phyloP scores from a whole-genome alignment of 2,329 filamentous ascomycete species.

The Paecilomyces sp. region DNA sequence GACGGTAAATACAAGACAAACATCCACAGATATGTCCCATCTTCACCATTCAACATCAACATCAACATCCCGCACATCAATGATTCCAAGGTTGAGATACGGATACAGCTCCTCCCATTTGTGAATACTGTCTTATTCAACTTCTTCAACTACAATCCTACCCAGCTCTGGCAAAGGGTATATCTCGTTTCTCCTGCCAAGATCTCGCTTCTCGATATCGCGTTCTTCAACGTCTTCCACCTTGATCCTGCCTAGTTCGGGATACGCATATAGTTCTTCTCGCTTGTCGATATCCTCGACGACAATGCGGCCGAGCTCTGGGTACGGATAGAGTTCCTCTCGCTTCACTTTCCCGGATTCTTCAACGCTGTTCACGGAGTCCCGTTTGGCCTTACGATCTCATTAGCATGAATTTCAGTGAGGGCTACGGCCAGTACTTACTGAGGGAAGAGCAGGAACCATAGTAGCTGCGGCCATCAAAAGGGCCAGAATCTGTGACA shows the following conservation, averaged over 20 bases:
- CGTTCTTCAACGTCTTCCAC: not conserved
- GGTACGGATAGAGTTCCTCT: conserved; percentile 2
- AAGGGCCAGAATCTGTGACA: not conserved
- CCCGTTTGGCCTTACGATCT: not conserved
- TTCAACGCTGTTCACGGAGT: not conserved
- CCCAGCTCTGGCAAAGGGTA: no score
- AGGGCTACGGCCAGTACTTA: not conserved
- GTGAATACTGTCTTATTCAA: not conserved
- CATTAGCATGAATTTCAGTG: not conserved
- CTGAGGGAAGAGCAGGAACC: not conserved
- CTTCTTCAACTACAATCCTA: not conserved
- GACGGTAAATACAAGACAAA: no score
- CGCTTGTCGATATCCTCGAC: not conserved
- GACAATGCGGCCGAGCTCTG: not conserved
- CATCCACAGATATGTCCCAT: not conserved
- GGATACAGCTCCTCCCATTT: not conserved
- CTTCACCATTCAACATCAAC: not conserved
- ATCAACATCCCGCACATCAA: conserved; percentile 1
- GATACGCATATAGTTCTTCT: no score
- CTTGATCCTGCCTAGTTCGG: not conserved
- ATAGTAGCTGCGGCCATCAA: not conserved
- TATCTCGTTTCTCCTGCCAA: no score
- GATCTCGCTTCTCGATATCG: no score
- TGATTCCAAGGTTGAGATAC: not conserved
- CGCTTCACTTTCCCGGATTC: not conserved